phyloP scores from a whole-genome alignment of 2,329 filamentous ascomycete species.

The Aspergillus fumigatiaffinis region DNA sequence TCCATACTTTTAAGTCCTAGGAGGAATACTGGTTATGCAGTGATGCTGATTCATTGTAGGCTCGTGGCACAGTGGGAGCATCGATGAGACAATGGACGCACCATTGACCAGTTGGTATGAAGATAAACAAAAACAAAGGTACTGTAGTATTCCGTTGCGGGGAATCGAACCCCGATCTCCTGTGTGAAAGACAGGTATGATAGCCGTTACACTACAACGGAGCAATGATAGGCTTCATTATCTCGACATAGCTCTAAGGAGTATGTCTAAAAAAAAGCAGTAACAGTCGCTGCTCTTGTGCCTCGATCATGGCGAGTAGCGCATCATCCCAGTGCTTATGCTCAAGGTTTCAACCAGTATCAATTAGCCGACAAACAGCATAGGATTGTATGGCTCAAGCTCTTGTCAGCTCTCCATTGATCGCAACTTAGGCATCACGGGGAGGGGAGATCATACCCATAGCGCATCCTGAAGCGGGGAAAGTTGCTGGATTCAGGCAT shows the following conservation, averaged over 20 bases:
- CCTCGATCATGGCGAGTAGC: too few species aligned
- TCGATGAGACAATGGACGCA: background rate
- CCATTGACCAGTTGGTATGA: background rate
- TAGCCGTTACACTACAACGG: conserved; percentile 9
- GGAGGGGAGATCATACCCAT: background rate
- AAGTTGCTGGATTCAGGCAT: conserved; percentile 2
- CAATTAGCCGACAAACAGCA: too few species aligned
- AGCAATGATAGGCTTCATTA: background rate
- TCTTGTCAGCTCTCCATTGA: too few species aligned
- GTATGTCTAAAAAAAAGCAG: too few species aligned
- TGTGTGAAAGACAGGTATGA: conserved; percentile 9
- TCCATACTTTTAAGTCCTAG: background rate
- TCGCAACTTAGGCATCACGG: background rate
- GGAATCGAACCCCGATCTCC: conserved; percentile 11
- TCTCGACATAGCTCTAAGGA: background rate
- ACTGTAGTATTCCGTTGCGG: conserved; percentile 1
- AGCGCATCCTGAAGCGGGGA: background rate
- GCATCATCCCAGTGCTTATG: too few species aligned
- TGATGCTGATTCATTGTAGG: background rate
- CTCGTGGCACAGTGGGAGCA: background rate
- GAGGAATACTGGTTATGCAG: too few species aligned
- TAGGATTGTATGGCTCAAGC: too few species aligned
- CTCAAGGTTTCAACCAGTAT: too few species aligned
- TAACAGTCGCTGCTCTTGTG: too few species aligned
- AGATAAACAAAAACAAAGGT: background rate